Base-by-base conservation (phyloP, 495 filamentous ascomycete genomes). In the Apodospora peruviana region DNA sequence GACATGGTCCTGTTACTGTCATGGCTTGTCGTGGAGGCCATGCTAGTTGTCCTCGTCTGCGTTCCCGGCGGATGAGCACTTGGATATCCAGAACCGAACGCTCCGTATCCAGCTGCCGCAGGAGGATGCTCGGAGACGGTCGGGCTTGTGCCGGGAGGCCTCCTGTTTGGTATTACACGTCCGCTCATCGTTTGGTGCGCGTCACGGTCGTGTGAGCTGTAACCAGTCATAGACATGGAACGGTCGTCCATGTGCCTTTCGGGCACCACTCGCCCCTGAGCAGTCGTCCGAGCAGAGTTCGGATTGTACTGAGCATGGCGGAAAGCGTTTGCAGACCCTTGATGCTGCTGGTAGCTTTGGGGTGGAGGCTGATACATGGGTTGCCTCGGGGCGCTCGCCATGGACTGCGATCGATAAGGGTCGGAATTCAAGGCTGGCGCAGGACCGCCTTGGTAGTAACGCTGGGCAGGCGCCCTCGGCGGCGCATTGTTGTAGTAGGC, bases 221-320 rank as follows among this genome's bases (percentile, higher is more conserved):
- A 95, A 2, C 86, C 86, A 14, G 84, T 90, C 82, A 99, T 83
- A 22, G 91, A 95, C 93, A 97, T 97, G 42, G 93, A 82, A 42
- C 94, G 79, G 60, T 96, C 91, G 59, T 97, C 84, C 42, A 52
- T 37, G 59, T 93, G 86, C 41, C 90, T 80, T 55, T 96, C 91
- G 5, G 94, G 94, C 1, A 99, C 88, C 21, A 89, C 68, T 43
- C 94, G 80, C 14, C 94, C 94, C 63, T 95, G 88, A 2, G 88
- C 88, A 19, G 91, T 94, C 22, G 90, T 97, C 59, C 89, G 78
- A 16, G 71, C 62, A 27, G 87, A 83, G 46, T 72, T 61, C 18
- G 72, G 63, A 17, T 55, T 71, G 67, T 93, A 90, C 17, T 81
- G 83, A 29, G 86, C 80, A 45, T 89, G 83, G 21, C 90, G 83